Base-by-base conservation (phyloP, 176 grass and related monocot genomes). In the maize (Zea mays) region DNA sequence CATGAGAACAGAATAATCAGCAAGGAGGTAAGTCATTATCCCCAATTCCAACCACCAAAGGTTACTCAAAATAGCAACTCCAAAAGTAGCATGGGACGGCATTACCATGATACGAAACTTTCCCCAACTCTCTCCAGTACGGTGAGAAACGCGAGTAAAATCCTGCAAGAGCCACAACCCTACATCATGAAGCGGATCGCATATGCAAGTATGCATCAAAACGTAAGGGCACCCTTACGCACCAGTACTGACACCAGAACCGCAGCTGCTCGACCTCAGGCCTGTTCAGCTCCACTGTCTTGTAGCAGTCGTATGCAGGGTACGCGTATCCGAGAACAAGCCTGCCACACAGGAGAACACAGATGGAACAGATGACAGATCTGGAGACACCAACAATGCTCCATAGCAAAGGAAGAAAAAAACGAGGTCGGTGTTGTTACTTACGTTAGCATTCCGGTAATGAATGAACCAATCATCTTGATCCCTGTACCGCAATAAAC, bases 191-290 rank as follows among this genome's bases (percentile, higher is more conserved):
- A 58, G 57, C 6, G n/a, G 10, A 33, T 36, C 19, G 10, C 14
- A 47, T 41, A 60, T 21, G 34, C 43, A 34, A 64, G 3, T 16
- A 19, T 10, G 72, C 70, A 61, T 8, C 44, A 61, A 73, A 79
- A 70, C 40, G 71, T 34, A 92, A 67, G 5, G 62, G 19, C 0
- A 3, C 62, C 8, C 73, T 21, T 10, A 93, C 67, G 37, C 56
- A 97, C 93, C 93, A 97, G 79, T 97, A 97, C 71, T 91, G 93
- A 82, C 93, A 97, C 90, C 93, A 97, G 89, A 97, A 97, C 47
- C 86, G 90, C 84, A 97, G 67, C 59, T 93, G 88, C 77, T 89
- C 88, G n/a, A 89, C 85, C 71, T 93, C 93, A 44, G 90, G 90
- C 57, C 75, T 90, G 71, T 93, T 91, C 62, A 93, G 77, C 84